Evolutionary conservation across 1,139 yeast species (phyloP), one percentile per base, ranked within the genome.

Genomic region (Magnusiomyces suaveolens): DNA sequence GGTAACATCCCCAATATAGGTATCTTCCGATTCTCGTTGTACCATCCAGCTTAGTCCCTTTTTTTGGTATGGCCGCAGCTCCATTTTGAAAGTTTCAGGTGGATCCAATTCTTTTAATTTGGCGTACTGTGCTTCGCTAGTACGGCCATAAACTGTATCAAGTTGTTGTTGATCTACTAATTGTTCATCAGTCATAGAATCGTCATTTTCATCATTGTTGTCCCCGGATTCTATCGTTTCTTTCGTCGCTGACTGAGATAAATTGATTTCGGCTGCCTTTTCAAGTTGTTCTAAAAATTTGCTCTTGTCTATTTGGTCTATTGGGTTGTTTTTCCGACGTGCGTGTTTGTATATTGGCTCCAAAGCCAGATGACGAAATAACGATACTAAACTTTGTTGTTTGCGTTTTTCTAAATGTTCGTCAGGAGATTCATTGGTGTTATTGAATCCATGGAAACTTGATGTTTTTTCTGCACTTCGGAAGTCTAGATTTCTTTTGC

Each of bases 1-100:
- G 0, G 63, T 67, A 1, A 55, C 52, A 3, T 55, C 51, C 2
- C 68, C 74, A 39, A 75, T 70, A 60, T 82, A 84, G 53, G 78
- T 75, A 63, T 84, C 88, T 58, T 86, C 66, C 14, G 77, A 63
- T 58, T 66, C 77, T 58, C 69, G 64, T 18, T 63, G 77, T 10
- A 87, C 69, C 89, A 87, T 83, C 96, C 96, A 87, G 2, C 88
- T 79, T 32, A 87, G 69, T 0, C 95, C 95, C 60, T 83, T 87
- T 58, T 78, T 80, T 67, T 89, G 97, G 65, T 89, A 89, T 1
- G 79, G 77, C 54, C 95, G 72, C 52, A 89, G 70, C 1, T 71
- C 70, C 55, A 87, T 60, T 6, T 72, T 72, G 62, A 88, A 86
- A 32, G 83, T 75, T 3, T 70, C 70, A 0, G 84, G 78, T 0